These are phyloP conservation scores for Pestalotiopsis sp. DNA, from an alignment of 2,329 filamentous ascomycete species.

Conservation along the genomic window DNA sequence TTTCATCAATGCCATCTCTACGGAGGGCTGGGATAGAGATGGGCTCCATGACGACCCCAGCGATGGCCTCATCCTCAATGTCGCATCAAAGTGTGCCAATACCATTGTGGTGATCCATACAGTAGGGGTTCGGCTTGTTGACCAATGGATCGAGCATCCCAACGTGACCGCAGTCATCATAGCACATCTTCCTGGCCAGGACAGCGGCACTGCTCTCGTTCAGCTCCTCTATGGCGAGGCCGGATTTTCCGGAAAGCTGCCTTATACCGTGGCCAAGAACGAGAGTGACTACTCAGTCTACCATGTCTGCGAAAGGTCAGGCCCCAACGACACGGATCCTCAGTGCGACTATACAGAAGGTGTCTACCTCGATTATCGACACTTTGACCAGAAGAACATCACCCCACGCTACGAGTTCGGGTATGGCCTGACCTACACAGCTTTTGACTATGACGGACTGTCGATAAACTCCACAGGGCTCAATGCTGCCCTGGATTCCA, in stretches of 20 bases:
- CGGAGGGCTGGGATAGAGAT: conserved; percentile 71
- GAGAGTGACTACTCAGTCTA: conserved; percentile 53
- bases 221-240: conserved; percentile 59
- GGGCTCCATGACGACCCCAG: conserved; percentile 69
- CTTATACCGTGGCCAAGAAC: conserved; percentile 60
- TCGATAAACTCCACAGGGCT: conserved; percentile 25
- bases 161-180: conserved; percentile 66
- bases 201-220: conserved; percentile 58
- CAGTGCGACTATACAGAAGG: conserved; percentile 63
- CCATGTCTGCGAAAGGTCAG: conserved; percentile 43
- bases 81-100: conserved; percentile 60
- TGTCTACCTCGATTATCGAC: conserved; percentile 54
- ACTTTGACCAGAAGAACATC: conserved; percentile 48
- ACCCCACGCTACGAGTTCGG: conserved; percentile 55
- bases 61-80: conserved; percentile 58
- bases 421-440: conserved; percentile 56
- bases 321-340: conserved; percentile 45
- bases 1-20: conserved; percentile 69
- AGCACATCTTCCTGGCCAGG: conserved; percentile 66
- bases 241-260: conserved; percentile 55
- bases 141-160: conserved; percentile 63
- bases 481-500: conserved; percentile 44
- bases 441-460: conserved; percentile 49
- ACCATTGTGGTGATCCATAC: conserved; percentile 66
- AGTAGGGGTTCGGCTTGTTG: conserved; percentile 60